Percentiles rank a stretch among this genome's conserved stretches.
Conservation (phyloP, 78 protist genomes). For the Dictyostelium purpureum region DNA sequence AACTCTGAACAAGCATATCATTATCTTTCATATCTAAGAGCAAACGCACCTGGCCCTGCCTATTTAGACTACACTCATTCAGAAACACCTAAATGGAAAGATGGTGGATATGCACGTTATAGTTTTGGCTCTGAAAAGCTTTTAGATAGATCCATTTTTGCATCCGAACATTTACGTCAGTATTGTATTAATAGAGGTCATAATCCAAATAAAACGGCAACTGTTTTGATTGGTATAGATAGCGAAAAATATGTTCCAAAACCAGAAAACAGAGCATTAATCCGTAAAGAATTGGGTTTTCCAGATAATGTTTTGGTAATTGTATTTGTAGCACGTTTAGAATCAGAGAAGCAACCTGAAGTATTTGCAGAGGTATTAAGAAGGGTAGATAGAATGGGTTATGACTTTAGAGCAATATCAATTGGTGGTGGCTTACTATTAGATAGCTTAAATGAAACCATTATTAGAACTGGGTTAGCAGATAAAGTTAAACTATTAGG, state of each 20-base stretch:
- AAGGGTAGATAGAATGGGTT: slow-evolving; percentile 22
- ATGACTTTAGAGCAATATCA: slow-evolving; percentile 52
- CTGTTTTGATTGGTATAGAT: slow-evolving; percentile 63
- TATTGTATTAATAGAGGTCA: slow-evolving; percentile 24
- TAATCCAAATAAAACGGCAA: slow-evolving; percentile 42
- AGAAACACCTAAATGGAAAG: slow-evolving; percentile 59
- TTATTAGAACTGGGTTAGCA: neutral
- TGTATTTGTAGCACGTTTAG: slow-evolving; percentile 56
- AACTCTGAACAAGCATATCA: slow-evolving; percentile 41
- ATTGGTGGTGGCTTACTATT: slow-evolving; percentile 65
- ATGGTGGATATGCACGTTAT: slow-evolving; percentile 70
- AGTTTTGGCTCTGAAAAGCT: slow-evolving; percentile 35
- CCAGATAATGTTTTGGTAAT: slow-evolving; percentile 54
- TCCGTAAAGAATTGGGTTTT: slow-evolving; percentile 64
- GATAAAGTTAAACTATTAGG: slow-evolving; percentile 51
- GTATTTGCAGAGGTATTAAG: slow-evolving; percentile 65
- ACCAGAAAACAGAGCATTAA: slow-evolving; percentile 24
- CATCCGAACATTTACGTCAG: slow-evolving; percentile 59
- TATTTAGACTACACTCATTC: slow-evolving; percentile 66
- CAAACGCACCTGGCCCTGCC: slow-evolving; percentile 74
- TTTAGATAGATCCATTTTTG: slow-evolving; percentile 44
- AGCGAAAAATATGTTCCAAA: slow-evolving; percentile 45
- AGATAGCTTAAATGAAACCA: slow-evolving; percentile 25
- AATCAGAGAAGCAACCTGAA: slow-evolving; percentile 43
- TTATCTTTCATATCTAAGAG: slow-evolving; percentile 40